phyloP scores from a whole-genome alignment of 805 yeast species.

The Pichia rugopelliculosa region DNA sequence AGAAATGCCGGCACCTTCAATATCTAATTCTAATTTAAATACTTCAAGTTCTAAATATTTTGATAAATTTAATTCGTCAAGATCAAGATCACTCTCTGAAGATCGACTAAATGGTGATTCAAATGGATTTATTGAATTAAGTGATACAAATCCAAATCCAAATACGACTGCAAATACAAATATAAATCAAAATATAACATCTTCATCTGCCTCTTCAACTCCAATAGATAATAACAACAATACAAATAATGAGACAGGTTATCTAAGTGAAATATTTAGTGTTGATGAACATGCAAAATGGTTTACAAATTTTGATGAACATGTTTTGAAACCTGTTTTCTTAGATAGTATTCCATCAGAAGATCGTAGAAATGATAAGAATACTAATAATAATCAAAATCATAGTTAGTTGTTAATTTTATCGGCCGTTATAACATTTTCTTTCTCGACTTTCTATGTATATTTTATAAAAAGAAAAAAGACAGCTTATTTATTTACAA shows the following conservation, averaged over 20 bases:
- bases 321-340: slow-evolving; percentile 85
- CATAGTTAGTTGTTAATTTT: too few relatives aligned
- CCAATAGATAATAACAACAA: not conserved
- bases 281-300: slow-evolving; percentile 74
- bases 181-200: not conserved
- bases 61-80: slow-evolving; percentile 14
- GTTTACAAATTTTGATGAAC: slow-evolving; percentile 92
- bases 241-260: slow-evolving; percentile 12
- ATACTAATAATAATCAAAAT: not conserved
- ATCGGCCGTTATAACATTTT: too few relatives aligned
- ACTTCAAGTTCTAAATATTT: slow-evolving; percentile 16
- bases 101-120: slow-evolving; percentile 16
- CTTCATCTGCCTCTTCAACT: not conserved
- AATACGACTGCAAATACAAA: not conserved
- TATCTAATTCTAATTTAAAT: slow-evolving; percentile 6
- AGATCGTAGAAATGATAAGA: not conserved
- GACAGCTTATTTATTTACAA: not conserved
- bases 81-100: slow-evolving; percentile 19
- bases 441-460: not conserved
- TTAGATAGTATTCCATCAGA: slow-evolving; percentile 47
- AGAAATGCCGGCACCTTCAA: slow-evolving; percentile 46
- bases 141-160: not conserved
- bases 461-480: not conserved
- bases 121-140: slow-evolving; percentile 9
- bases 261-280: slow-evolving; percentile 26